These are phyloP conservation scores for Ziziphus jujuba DNA, from an alignment of 306 rosid genomes.

Conservation along the genomic window DNA sequence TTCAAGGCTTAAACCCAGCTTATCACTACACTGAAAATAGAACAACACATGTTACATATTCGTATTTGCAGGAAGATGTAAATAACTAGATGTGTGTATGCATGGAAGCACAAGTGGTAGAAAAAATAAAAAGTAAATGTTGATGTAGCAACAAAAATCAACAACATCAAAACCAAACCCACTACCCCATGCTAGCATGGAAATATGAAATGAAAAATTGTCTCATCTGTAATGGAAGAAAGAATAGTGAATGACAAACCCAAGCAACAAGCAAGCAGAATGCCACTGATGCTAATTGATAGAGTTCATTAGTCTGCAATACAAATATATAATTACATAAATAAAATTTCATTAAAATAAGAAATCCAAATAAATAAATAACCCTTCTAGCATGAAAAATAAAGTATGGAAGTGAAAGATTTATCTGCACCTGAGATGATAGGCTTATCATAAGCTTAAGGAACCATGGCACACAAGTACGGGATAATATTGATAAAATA, in stretches of 20 bases:
- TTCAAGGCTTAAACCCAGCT: conserved; percentile 94
- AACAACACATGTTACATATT: conserved; percentile 28
- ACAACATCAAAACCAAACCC: background rate
- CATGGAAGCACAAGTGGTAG: background rate
- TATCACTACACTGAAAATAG: conserved; percentile 92
- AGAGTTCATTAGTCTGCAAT: conserved; percentile 92
- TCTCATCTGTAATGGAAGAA: conserved; percentile 20
- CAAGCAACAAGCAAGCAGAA: conserved; percentile 97
- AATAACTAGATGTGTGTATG: conserved; percentile 6
- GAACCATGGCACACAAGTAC: conserved; percentile 87
- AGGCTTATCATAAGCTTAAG: conserved; percentile 95
- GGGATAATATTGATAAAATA: conserved; percentile 67
- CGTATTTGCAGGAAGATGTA: conserved; percentile 19
- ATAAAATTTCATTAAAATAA: conserved; percentile 1
- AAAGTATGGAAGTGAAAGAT: conserved; percentile 25
- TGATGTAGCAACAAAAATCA: background rate
- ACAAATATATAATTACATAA: background rate
- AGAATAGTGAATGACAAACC: conserved; percentile 57
- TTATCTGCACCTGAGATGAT: conserved; percentile 74
- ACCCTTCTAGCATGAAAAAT: conserved; percentile 17
- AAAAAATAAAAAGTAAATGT: background rate
- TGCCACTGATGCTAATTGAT: conserved; percentile 93
- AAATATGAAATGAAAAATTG: conserved; percentile 9
- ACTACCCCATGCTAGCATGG: background rate
- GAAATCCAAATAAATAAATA: too few species aligned